Evolutionary conservation across 2,329 filamentous ascomycete species (phyloP).

Genomic region (Chalaropsis thielavioides): DNA sequence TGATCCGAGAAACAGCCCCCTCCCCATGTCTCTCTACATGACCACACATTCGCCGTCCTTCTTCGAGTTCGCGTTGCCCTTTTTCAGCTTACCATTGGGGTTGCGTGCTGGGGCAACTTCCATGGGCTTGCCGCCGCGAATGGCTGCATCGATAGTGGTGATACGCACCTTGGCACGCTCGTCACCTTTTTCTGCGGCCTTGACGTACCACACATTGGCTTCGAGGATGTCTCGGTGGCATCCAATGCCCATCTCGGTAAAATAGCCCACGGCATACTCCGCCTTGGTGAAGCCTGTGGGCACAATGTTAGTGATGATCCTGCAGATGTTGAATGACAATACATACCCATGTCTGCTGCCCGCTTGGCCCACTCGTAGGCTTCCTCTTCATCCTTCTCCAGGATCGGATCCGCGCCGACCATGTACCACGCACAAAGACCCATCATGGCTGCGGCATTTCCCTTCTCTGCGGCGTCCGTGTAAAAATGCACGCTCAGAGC

Average conservation of each 20-base stretch:
- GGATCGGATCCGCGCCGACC: constrained; percentile 77
- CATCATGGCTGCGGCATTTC: constrained; percentile 88
- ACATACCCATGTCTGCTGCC: constrained; percentile 71
- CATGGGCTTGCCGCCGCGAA: constrained; percentile 44
- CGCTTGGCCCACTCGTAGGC: constrained; percentile 91
- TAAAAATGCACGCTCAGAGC: constrained; percentile 95
- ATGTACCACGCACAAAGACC: constrained; percentile 97
- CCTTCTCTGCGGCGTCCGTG: constrained; percentile 74
- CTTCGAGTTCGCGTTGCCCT: constrained; percentile 26
- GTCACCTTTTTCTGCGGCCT: constrained; percentile 82
- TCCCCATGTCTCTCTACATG: constrained; percentile 32
- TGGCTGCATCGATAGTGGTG: constrained; percentile 72
- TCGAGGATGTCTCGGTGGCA: constrained; percentile 88
- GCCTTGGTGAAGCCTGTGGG: constrained; percentile 51
- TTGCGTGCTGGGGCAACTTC: constrained; percentile 35
- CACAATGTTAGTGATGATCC: neutral
- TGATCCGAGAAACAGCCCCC: neutral
- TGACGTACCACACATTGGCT: constrained; percentile 97
- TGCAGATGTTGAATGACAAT: neutral
- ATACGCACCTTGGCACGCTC: constrained; percentile 78
- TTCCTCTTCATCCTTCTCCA: constrained; percentile 91
- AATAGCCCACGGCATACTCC: constrained; percentile 92
- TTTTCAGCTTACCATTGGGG: constrained; percentile 37
- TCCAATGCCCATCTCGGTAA: constrained; percentile 96
- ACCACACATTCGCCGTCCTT: constrained; percentile 34